phyloP scores from a whole-genome alignment of 495 filamentous ascomycete species.

The Parathielavia appendiculata region DNA sequence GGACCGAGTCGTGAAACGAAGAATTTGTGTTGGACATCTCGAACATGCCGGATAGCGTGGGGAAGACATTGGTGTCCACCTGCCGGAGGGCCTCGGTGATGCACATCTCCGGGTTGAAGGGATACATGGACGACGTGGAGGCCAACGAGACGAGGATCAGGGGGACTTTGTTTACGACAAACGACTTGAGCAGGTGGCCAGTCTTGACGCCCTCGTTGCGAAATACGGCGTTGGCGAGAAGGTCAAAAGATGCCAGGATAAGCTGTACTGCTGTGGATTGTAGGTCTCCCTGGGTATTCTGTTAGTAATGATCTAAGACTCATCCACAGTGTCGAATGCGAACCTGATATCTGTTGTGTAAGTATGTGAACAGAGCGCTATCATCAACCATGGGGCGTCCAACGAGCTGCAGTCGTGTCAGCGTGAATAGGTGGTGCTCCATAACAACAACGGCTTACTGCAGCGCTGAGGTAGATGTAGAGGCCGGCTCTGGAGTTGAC shows the following conservation, averaged over 20 bases:
- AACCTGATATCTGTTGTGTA: constrained; percentile 69
- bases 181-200: constrained; percentile 79
- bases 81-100: constrained; percentile 72
- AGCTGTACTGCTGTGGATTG: constrained; percentile 72
- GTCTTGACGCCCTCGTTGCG: constrained; percentile 66
- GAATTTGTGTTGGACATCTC: constrained; percentile 64
- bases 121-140: constrained; percentile 48
- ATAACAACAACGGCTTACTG: constrained; percentile 48
- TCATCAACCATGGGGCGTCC: constrained; percentile 83
- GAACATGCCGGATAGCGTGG: constrained; percentile 73
- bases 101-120: constrained; percentile 67
- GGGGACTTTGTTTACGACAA: constrained; percentile 90
- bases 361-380: constrained; percentile 64
- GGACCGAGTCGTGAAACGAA: constrained; percentile 71
- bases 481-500: constrained; percentile 81
- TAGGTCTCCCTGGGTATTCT: constrained; percentile 70
- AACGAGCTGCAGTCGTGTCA: constrained; percentile 57
- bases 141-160: constrained; percentile 64
- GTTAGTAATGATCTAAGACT: constrained; percentile 29
- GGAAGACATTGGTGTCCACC: constrained; percentile 73
- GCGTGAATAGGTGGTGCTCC: constrained; percentile 12
- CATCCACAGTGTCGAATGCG: neutral
- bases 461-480: constrained; percentile 85
- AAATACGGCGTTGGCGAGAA: constrained; percentile 79
- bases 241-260: constrained; percentile 81